Percentiles rank a stretch among this genome's conserved stretches.
Conservation (phyloP, 768 basidiomycete genomes). For the Termitomyces sp. region DNA sequence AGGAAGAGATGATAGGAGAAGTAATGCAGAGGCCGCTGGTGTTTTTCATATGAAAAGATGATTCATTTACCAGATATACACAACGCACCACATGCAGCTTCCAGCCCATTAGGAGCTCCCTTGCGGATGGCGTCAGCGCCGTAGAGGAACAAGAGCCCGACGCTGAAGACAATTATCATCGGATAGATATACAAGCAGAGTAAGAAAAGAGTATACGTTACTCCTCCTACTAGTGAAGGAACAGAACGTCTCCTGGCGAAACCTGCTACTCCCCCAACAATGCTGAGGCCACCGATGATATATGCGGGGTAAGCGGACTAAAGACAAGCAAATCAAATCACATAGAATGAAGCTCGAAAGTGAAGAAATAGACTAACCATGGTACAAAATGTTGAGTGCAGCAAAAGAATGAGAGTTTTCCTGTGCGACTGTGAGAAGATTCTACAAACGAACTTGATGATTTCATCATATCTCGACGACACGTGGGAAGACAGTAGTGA, state of each 20-base stretch:
- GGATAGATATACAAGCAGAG: not conserved
- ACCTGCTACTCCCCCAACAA: slow-evolving; percentile 74
- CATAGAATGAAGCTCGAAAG: not conserved
- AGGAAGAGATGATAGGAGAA: slow-evolving; percentile 73
- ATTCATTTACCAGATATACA: slow-evolving; percentile 1
- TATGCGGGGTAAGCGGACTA: slow-evolving; percentile 84
- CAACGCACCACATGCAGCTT: slow-evolving; percentile 70
- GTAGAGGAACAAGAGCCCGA: slow-evolving; percentile 78
- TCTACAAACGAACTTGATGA: not conserved
- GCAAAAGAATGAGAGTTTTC: not conserved
- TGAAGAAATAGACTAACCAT: not conserved
- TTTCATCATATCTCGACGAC: not conserved
- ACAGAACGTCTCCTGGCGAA: slow-evolving; percentile 71
- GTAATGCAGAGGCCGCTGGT: slow-evolving; percentile 73
- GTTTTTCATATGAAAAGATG: not conserved
- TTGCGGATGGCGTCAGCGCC: slow-evolving; percentile 74
- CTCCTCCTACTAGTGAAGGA: slow-evolving; percentile 80
- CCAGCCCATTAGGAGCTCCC: slow-evolving; percentile 70
- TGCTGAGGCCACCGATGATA: slow-evolving; percentile 71
- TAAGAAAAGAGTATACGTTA: slow-evolving; percentile 47
- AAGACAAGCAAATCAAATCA: not conserved
- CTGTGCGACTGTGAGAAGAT: not conserved
- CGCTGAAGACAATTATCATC: slow-evolving; percentile 35
- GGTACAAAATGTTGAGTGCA: not conserved
- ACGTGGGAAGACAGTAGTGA: not conserved